Conservation (phyloP, 768 basidiomycete species). For the Calocybe indica region DNA sequence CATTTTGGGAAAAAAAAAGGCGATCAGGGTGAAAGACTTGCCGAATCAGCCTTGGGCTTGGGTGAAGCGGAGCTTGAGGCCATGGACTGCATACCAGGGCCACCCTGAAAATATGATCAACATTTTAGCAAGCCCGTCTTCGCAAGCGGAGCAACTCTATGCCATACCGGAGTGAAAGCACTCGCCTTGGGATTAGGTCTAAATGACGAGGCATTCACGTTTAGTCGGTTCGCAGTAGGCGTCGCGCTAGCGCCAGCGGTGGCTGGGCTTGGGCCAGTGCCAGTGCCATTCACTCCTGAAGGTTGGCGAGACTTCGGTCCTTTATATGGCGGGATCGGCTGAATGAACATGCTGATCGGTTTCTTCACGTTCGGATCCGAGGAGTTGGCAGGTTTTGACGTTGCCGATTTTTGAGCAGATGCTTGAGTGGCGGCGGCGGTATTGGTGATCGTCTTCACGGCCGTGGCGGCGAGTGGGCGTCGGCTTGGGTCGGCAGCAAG, state of each 20-base stretch:
- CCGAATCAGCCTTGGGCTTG: conserved; percentile 54
- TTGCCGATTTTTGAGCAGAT: conserved; percentile 19
- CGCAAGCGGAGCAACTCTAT: too few relatives aligned
- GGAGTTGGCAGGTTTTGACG: conserved; percentile 17
- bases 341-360: conserved; percentile 65
- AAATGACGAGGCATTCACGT: conserved; percentile 89
- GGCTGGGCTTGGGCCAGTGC: conserved; percentile 10
- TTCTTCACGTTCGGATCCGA: conserved; percentile 37
- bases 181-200: conserved; percentile 80
- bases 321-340: conserved; percentile 87
- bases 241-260: conserved; percentile 34
- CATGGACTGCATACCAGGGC: conserved; percentile 13
- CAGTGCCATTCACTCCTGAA: conserved; percentile 21
- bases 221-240: conserved; percentile 56
- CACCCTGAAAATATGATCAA: conserved; percentile 1
- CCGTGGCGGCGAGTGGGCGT: conserved; percentile 15
- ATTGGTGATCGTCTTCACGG: conserved; percentile 1
- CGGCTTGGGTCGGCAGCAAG: conserved; percentile 19
- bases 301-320: conserved; percentile 41
- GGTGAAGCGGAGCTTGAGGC: conserved; percentile 42
- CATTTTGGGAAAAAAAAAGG: not conserved
- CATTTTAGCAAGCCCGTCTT: too few relatives aligned
- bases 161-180: conserved; percentile 60
- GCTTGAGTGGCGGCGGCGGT: conserved; percentile 9
- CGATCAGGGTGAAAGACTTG: conserved; percentile 17